Percentiles rank a stretch among this genome's conserved stretches.
Conservation (phyloP, 768 basidiomycete genomes). For the Leccinum disarticulatum region DNA sequence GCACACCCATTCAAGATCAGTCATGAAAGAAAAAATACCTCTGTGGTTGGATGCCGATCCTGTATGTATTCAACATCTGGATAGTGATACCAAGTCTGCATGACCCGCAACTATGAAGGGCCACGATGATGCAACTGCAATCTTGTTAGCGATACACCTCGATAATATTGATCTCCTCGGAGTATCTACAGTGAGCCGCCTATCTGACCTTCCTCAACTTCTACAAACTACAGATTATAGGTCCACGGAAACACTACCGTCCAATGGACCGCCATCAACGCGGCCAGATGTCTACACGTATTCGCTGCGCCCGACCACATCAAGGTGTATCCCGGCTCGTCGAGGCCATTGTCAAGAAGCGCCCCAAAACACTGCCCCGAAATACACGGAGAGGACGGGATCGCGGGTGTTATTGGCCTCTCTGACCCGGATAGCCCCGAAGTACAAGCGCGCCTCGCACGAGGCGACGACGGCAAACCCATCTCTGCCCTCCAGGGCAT, state of each 20-base stretch:
- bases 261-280: conserved; percentile 65
- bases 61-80: conserved; percentile 35
- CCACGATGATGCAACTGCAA: conserved; percentile 87
- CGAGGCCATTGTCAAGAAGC: conserved; percentile 61
- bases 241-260: conserved; percentile 78
- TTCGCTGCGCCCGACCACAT: conserved; percentile 63
- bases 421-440: conserved; percentile 47
- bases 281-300: conserved; percentile 72
- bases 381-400: conserved; percentile 82
- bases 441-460: conserved; percentile 52
- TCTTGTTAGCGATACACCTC: conserved; percentile 71
- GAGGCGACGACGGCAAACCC: conserved; percentile 39
- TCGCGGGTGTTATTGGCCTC: conserved; percentile 83
- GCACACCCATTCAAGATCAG: neutral
- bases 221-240: conserved; percentile 34
- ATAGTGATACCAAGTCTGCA: neutral
- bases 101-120: conserved; percentile 47
- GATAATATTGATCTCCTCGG: conserved; percentile 70
- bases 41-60: conserved; percentile 72
- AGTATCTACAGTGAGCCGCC: conserved; percentile 67
- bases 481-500: conserved; percentile 71
- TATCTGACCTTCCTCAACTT: neutral
- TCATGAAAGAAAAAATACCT: conserved; percentile 17
- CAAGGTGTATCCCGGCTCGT: conserved; percentile 67
- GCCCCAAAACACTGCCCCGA: conserved; percentile 62